Evolutionary conservation across 345 rosid species (phyloP).

Genomic region (Lepidium africanum): DNA sequence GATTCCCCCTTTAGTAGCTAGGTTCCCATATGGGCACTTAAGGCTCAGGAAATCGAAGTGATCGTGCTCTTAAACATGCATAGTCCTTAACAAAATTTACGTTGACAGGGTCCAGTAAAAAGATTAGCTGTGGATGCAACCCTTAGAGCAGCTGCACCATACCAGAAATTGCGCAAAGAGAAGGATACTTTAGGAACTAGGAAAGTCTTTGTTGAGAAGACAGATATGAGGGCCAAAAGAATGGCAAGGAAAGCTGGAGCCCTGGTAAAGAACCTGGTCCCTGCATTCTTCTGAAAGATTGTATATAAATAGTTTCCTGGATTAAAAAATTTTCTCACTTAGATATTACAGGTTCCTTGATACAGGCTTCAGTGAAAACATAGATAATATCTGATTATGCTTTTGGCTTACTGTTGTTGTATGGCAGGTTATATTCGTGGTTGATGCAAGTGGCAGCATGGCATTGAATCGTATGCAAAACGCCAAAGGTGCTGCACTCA

Average conservation of each 20-base stretch:
- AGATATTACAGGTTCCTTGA: neutral
- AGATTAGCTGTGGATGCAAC: conserved; percentile 97
- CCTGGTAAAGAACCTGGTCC: conserved; percentile 48
- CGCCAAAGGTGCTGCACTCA: conserved; percentile 97
- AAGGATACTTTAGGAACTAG: conserved; percentile 57
- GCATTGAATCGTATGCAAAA: conserved; percentile 97
- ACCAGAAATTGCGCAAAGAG: conserved; percentile 86
- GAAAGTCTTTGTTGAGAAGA: conserved; percentile 89
- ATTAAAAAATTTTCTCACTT: neutral
- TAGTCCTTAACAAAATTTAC: neutral
- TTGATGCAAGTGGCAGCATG: conserved; percentile 99
- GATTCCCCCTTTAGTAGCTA: conserved; percentile 5
- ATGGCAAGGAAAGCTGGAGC: conserved; percentile 99
- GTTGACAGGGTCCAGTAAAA: conserved; percentile 79
- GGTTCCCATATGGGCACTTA: neutral
- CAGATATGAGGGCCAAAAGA: conserved; percentile 97
- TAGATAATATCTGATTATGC: neutral
- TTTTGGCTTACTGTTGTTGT: conserved; percentile 6
- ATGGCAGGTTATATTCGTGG: conserved; percentile 84
- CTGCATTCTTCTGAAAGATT: neutral
- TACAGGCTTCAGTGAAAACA: neutral
- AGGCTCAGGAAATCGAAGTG: neutral
- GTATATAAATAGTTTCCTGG: neutral
- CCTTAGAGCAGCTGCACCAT: conserved; percentile 97
- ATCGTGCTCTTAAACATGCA: conserved; percentile 5